Base-by-base conservation (phyloP, 1,284 basidiomycete genomes). In the Entoloma clypeatum region DNA sequence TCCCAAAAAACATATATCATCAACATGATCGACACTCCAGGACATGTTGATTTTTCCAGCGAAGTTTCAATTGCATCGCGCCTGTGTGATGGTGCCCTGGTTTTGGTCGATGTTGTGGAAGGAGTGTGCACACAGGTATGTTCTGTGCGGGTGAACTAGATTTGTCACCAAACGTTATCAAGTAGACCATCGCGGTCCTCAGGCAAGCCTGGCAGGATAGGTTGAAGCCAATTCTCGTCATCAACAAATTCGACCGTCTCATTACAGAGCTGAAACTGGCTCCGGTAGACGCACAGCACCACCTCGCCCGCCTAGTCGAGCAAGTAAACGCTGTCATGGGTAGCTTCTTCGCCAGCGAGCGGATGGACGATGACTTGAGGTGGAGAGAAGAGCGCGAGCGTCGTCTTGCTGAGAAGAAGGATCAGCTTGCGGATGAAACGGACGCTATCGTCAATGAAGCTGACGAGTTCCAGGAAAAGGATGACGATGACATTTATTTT, bases 311-410 rank as follows among this genome's bases (percentile, higher is more conserved):
- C 38, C 74, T 99, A 14, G 91, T 99, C 48, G 96, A 99, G 63
- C 92, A 97, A 58, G 95, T 97, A 19, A 99, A 99, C 58, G 96
- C 94, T 0, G 91, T 99, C 44, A 95, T 98, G 85, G 96, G 96
- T 0, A 82, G 81, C 37, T 96, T 98, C 66, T 99, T 94, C 57
- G 92, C 93, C 1, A 80, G 86, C 1, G 95, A 97, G 49, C 73
- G 95, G n/a, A 96, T 99, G 92, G 91, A 93, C 50, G 93, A 98
- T 54, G 94, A 98, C 65, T 65, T 92, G 28, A 75, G 92, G 13
- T 96, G 95, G 92, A 75, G 87, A 52, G 94, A 98, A 66, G 90
- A 89, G 51, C 81, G 89, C 19, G 92, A 98, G 55, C 78, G 80
- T 33, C 78, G 92, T 4, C 65, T 95, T 10, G 81, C 79, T 7